phyloP scores from a whole-genome alignment of 257 asterid genomes.

The Solanum paucissectum region DNA sequence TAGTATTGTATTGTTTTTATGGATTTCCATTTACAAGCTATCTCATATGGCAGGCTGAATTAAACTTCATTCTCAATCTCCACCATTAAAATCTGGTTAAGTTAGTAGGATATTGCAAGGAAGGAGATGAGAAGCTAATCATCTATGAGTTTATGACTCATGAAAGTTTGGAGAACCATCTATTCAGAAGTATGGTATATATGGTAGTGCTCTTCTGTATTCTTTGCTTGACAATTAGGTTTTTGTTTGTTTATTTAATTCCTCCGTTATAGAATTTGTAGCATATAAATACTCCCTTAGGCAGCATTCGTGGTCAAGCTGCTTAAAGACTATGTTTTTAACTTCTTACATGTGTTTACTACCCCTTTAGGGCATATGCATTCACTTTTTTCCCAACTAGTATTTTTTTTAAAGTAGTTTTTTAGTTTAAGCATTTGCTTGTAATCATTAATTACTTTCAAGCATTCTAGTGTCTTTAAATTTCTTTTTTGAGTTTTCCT shows the following conservation, averaged over 20 bases:
- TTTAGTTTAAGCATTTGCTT: not conserved
- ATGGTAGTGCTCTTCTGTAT: not conserved
- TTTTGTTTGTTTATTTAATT: too few relatives aligned
- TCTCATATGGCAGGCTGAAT: too few relatives aligned
- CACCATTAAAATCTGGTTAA: too few relatives aligned
- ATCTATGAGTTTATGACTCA: conserved; percentile 84
- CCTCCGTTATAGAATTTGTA: too few relatives aligned
- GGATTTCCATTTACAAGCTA: too few relatives aligned
- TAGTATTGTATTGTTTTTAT: too few relatives aligned
- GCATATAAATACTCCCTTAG: not conserved
- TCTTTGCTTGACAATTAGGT: not conserved
- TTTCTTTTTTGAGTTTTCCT: not conserved
- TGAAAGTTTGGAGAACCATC: conserved; percentile 91
- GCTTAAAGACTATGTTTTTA: not conserved
- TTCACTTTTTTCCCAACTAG: not conserved
- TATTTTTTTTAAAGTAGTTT: not conserved
- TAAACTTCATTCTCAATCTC: too few relatives aligned
- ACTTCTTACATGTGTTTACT: not conserved
- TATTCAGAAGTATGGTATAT: conserved; percentile 56
- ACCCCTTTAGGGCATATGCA: not conserved
- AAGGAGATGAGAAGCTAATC: not conserved
- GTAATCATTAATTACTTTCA: not conserved
- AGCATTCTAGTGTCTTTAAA: not conserved
- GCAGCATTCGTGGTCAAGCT: not conserved
- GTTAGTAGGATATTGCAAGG: too few relatives aligned